Percentiles rank a stretch among this genome's conserved stretches.
Evolutionary conservation across 176 grass and related monocot species (phyloP).

Genomic region (Aegilops sharonensis): DNA sequence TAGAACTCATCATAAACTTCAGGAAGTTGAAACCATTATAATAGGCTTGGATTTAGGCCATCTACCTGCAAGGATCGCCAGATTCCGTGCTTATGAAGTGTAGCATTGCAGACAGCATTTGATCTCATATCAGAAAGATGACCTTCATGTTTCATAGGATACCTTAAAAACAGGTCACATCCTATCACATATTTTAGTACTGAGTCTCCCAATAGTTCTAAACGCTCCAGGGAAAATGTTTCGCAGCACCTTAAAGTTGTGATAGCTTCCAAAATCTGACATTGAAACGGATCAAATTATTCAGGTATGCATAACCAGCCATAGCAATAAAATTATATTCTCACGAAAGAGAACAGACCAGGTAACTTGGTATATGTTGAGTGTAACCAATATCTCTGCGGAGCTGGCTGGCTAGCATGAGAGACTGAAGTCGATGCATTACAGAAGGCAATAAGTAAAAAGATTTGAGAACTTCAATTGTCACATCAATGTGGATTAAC

Average conservation of each 20-base stretch:
- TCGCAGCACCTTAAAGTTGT: slow-evolving; percentile 76
- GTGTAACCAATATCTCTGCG: slow-evolving; percentile 61
- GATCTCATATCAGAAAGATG: slow-evolving; percentile 71
- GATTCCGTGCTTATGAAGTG: slow-evolving; percentile 80
- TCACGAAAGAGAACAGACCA: slow-evolving; percentile 56
- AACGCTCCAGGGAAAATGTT: slow-evolving; percentile 84
- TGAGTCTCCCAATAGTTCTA: slow-evolving; percentile 89
- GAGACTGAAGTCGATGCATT: slow-evolving; percentile 83
- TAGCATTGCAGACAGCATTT: slow-evolving; percentile 75
- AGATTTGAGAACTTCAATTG: slow-evolving; percentile 78
- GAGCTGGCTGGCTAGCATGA: slow-evolving; percentile 85
- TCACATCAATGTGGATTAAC: slow-evolving; percentile 65
- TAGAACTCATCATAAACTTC: slow-evolving; percentile 10
- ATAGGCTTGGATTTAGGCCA: slow-evolving; percentile 19
- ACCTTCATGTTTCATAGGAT: slow-evolving; percentile 81
- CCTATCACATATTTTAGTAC: slow-evolving; percentile 86
- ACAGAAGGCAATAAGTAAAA: slow-evolving; percentile 96
- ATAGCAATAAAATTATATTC: slow-evolving; percentile 19
- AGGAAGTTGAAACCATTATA: slow-evolving; percentile 25
- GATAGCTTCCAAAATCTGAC: slow-evolving; percentile 95
- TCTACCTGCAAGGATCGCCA: slow-evolving; percentile 68
- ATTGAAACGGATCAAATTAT: slow-evolving; percentile 26
- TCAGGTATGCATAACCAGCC: background rate
- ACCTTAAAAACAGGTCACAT: slow-evolving; percentile 72
- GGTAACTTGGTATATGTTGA: slow-evolving; percentile 48